Base-by-base conservation (phyloP, 768 basidiomycete genomes). In the Podaxis sp. region DNA sequence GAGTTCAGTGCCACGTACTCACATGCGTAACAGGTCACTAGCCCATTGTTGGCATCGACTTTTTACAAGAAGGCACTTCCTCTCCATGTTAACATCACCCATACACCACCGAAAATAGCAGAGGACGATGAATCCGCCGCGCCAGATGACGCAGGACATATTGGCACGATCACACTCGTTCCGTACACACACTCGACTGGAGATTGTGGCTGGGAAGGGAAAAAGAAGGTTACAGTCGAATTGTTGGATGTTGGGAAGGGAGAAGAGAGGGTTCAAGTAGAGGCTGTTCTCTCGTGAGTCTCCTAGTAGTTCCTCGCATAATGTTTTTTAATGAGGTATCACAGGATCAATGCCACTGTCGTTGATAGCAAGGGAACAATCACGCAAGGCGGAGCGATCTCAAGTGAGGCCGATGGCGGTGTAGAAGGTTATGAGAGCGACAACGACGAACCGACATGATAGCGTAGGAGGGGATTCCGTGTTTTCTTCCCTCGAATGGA, bases 151-250 rank as follows among this genome's bases (percentile, higher is more conserved):
- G 78, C 84, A 28, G 90, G 89, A 9, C 80, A 83, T 70, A 77
- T 92, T 65, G 84, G 84, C 15, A 80, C 75, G 46, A 71, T 87
- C 22, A 81, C 82, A 0, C 79, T 92, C 6, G 66, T 80, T 3
- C 84, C 92, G 1, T 82, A 74, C 63, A 77, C 82, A 42, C 92
- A 94, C 73, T 68, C 77, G 13, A 92, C 90, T 0, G 90, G 92
- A 11, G 90, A 89, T 70, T 92, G 89, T 71, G 92, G 93, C 17
- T 94, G 92, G 92, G 93, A 92, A 72, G 92, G 88, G 2, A 83
- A 74, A 72, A 89, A 87, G 72, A 82, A 86, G 26, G 73, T 93
- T 63, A 80, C 78, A 1, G 79, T 94, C 56, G 88, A 92, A 68
- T 71, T 93, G 15, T 77, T 83, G 59, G 78, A 80, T 60, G 69